Base-by-base conservation (phyloP, 2,329 filamentous ascomycete genomes). In the Aspergillus sp. region DNA sequence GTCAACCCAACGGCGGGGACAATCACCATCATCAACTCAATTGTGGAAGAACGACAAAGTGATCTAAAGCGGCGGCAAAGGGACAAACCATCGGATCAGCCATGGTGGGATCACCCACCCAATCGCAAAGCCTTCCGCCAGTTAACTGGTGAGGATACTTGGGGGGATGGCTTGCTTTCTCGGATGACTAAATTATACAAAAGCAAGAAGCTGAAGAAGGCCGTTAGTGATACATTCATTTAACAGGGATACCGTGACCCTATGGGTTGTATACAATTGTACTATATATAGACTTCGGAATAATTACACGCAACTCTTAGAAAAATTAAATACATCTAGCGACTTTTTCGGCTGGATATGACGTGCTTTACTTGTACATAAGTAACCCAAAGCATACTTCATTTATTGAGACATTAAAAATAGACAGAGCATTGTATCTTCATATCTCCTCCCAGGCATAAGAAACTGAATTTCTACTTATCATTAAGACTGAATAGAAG, bases 1-100 rank as follows among this genome's bases (percentile, higher is more conserved):
- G 64, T 79, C 47, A 70, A 74, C 40, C 69, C 73, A 7, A 69
- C 75, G 54, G 39, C 58, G 5, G 67, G 69, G 23, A 78, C 77
- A 5, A 62, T 68, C 14, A 54, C 58, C 0, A 59, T 77, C 4
- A 58, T 78, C 37, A 59, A 66, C 7, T 57, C 56, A 4, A 74
- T 77, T 41, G 60, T 68, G n/a, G 49, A 57, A 8, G 65, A 71
- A 43, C 65, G 67, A 6, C 62, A 14, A 53, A 48, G 15, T 69
- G 73, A 59, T 23, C 53, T 52, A 27, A 54, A 41, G 31, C 48
- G 37, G 5, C 14, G 52, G 21, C 52, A 59, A 9, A 40, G 31
- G 8, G 48, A 41, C 12, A 39, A 48, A 19, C 15, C 21, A 9
- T 37, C 21, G 15, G 49, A 56, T 14, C 60, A 66, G 46, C 62